phyloP scores from a whole-genome alignment of 164 flowering plant species.

The Paratinospora sagittata region DNA sequence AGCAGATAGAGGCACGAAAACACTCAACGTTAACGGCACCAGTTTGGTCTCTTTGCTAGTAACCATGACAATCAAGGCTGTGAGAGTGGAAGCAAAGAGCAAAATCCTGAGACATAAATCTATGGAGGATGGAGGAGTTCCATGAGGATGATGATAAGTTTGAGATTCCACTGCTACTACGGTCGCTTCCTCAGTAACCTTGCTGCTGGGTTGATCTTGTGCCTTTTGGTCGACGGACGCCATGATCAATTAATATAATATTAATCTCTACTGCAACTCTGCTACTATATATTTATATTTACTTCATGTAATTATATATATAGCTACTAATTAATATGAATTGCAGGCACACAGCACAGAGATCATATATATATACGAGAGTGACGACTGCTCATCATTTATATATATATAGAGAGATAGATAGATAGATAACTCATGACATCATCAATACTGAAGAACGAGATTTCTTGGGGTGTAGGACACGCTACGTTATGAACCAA shows the following conservation, averaged over 20 bases:
- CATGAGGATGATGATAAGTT: background rate
- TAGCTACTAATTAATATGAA: too few species aligned
- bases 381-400: too few species aligned
- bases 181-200: background rate
- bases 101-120: conserved; percentile 19
- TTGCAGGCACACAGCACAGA: too few species aligned
- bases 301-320: too few species aligned
- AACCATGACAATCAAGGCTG: conserved; percentile 19
- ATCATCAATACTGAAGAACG: too few species aligned
- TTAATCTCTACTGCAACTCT: too few species aligned
- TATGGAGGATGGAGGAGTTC: background rate
- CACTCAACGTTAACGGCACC: background rate
- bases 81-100: conserved; percentile 18
- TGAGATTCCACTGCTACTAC: background rate
- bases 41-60: conserved; percentile 24
- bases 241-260: background rate
- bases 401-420: too few species aligned
- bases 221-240: background rate
- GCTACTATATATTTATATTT: too few species aligned
- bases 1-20: background rate
- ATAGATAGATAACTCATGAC: too few species aligned
- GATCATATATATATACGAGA: too few species aligned
- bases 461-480: background rate
- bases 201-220: background rate
- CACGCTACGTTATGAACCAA: background rate